These are phyloP conservation scores for Bipolaris oryzae DNA, from an alignment of 2,329 filamentous ascomycete genomes.

Conservation along the genomic window DNA sequence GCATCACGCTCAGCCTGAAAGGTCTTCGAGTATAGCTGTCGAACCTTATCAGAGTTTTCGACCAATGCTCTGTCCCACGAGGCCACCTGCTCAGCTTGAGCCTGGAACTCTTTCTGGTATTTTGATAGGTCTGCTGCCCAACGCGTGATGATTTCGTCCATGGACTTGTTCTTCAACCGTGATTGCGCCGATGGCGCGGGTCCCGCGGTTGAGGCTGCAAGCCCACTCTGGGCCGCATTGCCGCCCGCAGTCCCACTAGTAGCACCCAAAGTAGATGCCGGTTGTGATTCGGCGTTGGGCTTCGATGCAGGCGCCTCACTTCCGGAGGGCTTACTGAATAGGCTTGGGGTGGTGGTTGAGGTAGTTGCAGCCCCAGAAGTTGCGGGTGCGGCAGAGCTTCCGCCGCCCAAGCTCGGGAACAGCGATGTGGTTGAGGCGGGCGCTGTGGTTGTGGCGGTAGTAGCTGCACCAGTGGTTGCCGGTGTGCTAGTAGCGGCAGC, in stretches of 20 bases:
- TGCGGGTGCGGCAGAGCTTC: conserved; percentile 27
- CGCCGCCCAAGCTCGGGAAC: conserved; percentile 27
- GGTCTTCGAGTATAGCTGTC: conserved; percentile 87
- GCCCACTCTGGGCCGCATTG: conserved; percentile 43
- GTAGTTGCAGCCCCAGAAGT: conserved; percentile 21
- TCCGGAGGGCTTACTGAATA: conserved; percentile 34
- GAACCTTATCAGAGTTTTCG: conserved; percentile 93
- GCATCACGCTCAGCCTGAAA: conserved; percentile 94
- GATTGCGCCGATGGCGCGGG: conserved; percentile 81
- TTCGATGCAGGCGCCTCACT: conserved; percentile 24
- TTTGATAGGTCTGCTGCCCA: conserved; percentile 96
- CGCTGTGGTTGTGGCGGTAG: conserved; percentile 24
- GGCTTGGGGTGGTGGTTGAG: conserved; percentile 18
- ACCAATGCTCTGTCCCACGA: conserved; percentile 92
- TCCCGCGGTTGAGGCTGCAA: conserved; percentile 78
- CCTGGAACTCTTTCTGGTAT: conserved; percentile 95
- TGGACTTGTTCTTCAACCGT: conserved; percentile 95
- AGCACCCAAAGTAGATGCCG: conserved; percentile 23
- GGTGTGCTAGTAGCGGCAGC: conserved; percentile 24
- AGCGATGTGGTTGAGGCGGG: conserved; percentile 26
- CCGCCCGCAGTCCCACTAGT: conserved; percentile 22
- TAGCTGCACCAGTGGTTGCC: conserved; percentile 27
- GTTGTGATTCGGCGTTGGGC: conserved; percentile 35
- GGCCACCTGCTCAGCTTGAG: conserved; percentile 84
- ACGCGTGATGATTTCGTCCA: conserved; percentile 97